Base-by-base conservation (phyloP, 1,284 basidiomycete genomes). In the Rhodotorula sp. region DNA sequence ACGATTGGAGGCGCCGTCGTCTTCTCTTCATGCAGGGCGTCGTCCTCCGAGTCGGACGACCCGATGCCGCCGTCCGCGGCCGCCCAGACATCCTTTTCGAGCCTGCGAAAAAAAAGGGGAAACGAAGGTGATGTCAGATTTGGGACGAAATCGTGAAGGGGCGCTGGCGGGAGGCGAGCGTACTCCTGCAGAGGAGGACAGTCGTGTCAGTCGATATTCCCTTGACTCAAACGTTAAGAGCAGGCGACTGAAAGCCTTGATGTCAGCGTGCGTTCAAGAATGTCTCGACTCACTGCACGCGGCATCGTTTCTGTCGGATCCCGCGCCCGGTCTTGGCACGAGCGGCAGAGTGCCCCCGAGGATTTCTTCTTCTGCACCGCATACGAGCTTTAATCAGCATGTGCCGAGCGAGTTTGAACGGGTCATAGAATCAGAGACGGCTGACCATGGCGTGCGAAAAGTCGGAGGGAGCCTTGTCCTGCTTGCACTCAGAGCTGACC, bases 101-200 rank as follows among this genome's bases (percentile, higher is more conserved):
- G 12, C 21, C 64, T 65, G 55, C 12, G 23, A 18, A 2, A 7
- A 2, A 7, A 23, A n/a, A 12, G 14, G 45, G 0, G n/a, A 16
- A 28, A 3, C 7, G 21, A 6, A 31, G 23, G 19, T 14, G 38
- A 43, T 43, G 38, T 43, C 38, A 43, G 38, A 43, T 43, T 12
- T 43, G 38, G 1, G 14, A 12, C 38, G 38, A 14, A 43, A 14
- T 12, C 38, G 38, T 43, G 38, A 43, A 43, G 38, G 38, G 38
- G 38, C 10, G 38, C 12, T 43, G 8, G 16, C 5, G 2, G 15
- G 23, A 34, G 2, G 19, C 5, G 16, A 2, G n/a, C 63, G 56
- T 49, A 65, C 64, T 65, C 64, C 64, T 65, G 64, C 43, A 5
- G n/a, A 26, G 2, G 18, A 19, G 43, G 2, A 34, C 34, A 34